Evolutionary conservation across 2,329 filamentous ascomycete species (phyloP).

Genomic region (Paramyrothecium sp.): DNA sequence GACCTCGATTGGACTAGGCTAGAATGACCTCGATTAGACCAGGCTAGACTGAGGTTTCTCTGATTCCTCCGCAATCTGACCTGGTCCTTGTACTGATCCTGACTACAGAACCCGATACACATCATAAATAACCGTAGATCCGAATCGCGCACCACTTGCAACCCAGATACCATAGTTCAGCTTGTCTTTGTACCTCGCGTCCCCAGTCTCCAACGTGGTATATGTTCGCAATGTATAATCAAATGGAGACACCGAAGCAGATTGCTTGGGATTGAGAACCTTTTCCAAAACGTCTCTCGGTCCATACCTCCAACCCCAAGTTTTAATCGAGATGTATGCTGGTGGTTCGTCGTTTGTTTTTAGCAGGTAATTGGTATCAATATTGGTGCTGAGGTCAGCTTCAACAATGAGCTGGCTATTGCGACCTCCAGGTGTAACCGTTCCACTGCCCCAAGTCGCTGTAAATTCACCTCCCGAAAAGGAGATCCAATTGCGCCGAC

Average conservation of each 20-base stretch:
- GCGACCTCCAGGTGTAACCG: not conserved
- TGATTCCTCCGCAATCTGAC: no score
- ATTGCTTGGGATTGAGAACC: not conserved
- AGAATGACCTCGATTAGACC: no score
- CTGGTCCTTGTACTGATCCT: no score
- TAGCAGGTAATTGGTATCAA: not conserved
- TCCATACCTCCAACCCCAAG: not conserved
- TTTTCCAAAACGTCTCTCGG: not conserved
- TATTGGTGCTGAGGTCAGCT: not conserved
- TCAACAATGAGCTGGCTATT: not conserved
- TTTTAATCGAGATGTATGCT: not conserved
- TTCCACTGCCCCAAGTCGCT: not conserved
- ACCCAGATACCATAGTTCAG: not conserved
- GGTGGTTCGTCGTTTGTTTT: not conserved
- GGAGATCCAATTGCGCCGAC: not conserved
- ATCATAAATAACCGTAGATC: not conserved
- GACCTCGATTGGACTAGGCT: no score
- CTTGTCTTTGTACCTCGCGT: not conserved
- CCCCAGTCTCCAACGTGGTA: not conserved
- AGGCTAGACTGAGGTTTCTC: no score
- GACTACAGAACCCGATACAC: not conserved
- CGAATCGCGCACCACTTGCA: not conserved
- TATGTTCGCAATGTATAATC: not conserved
- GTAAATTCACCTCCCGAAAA: not conserved
- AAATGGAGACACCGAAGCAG: not conserved